Evolutionary conservation across 257 asterid species (phyloP), one percentile per base, ranked within the genome.

Genomic region (Gynochthodes officinalis): DNA sequence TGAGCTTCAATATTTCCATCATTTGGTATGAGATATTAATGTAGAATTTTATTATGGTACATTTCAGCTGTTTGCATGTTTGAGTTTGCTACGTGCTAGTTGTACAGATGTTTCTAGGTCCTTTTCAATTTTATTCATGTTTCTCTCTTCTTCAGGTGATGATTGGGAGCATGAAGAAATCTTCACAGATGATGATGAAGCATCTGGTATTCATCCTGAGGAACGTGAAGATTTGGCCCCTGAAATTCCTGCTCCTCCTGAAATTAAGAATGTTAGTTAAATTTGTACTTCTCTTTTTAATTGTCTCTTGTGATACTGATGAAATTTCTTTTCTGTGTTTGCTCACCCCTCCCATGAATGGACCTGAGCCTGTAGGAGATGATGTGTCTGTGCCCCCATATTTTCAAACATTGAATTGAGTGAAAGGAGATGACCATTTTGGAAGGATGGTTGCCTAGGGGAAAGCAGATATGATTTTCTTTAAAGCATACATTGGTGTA

Each of bases 111-210:
- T 58, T 19, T 0, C 7, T 2, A 58, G 37, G 39, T 70, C 39
- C 49, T 70, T 35, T 74, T 37, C 21, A 4, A 55, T 48, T 72
- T 67, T 73, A 27, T 10, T 25, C 10, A 19, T 30, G 4, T 32
- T 4, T 64, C 19, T 55, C 25, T 58, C 35, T 71, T 63, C 67
- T 57, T 13, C 69, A 95, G 99, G 98, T 66, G 99, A 95, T 84
- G 99, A 95, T 79, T 95, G 99, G 99, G 99, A 95, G 87, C 99
- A 95, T 78, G 97, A 92, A 82, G 98, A 90, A 64, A 92, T 95
- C 48, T 95, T 95, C 77, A 95, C 99, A 2, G 99, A 95, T 81
- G 99, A 92, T 74, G 99, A 92, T 81, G 99, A 95, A 79, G 90
- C 90, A 59, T 85, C 86, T 72, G 96, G 85, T 76, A 83, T 82